phyloP scores from a whole-genome alignment of 139 green algal genomes.

The Trebouxia sp. region DNA sequence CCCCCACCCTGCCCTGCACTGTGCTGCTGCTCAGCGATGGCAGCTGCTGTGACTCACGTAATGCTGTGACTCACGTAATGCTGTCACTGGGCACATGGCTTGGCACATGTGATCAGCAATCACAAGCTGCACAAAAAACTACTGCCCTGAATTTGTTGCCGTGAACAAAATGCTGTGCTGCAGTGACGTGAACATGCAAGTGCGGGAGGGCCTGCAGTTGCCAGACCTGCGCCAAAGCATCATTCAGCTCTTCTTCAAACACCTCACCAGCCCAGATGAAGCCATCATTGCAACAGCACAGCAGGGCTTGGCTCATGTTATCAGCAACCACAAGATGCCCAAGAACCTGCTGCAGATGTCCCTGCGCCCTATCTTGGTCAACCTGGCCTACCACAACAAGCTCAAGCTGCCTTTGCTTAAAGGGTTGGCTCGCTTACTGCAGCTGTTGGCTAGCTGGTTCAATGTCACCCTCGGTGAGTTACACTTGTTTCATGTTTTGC shows the following conservation, averaged over 20 bases:
- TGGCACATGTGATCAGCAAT: too few species aligned
- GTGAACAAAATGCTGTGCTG: too few species aligned
- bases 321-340: slow-evolving; percentile 50
- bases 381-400: slow-evolving; percentile 80
- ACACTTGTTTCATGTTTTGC: too few species aligned
- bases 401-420: slow-evolving; percentile 70
- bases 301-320: slow-evolving; percentile 39
- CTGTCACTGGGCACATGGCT: too few species aligned
- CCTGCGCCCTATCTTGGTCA: slow-evolving; percentile 86
- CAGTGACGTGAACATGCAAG: background rate
- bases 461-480: slow-evolving; percentile 82
- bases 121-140: too few species aligned
- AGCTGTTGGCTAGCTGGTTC: slow-evolving; percentile 88
- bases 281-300: slow-evolving; percentile 19
- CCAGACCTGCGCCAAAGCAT: slow-evolving; percentile 57
- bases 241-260: slow-evolving; percentile 70
- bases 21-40: too few species aligned
- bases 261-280: slow-evolving; percentile 48
- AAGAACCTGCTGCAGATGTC: slow-evolving; percentile 75
- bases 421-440: slow-evolving; percentile 75
- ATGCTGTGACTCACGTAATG: too few species aligned
- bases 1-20: background rate
- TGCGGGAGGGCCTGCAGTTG: slow-evolving; percentile 25
- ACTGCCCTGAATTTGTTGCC: too few species aligned
- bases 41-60: too few species aligned